phyloP scores from a whole-genome alignment of 768 basidiomycete genomes.

The Boletus eberwhitei region DNA sequence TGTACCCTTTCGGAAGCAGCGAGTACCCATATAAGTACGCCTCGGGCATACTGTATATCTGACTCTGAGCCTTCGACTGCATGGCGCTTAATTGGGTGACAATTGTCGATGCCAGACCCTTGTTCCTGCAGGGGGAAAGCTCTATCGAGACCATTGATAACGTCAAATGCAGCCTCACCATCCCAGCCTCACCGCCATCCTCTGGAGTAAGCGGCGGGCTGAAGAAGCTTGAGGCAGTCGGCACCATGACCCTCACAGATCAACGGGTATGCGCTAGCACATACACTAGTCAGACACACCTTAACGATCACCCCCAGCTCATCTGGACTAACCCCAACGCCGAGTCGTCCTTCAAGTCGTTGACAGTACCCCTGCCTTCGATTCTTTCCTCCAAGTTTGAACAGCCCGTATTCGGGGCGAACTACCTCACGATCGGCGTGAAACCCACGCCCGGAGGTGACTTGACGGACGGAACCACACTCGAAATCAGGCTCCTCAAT shows the following conservation, averaged over 20 bases:
- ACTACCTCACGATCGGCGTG: constrained; percentile 64
- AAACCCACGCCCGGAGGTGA: constrained; percentile 68
- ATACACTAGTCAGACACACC: not conserved
- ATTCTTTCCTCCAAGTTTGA: constrained; percentile 70
- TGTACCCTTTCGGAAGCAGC: not conserved
- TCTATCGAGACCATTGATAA: constrained; percentile 56
- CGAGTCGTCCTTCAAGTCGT: constrained; percentile 37
- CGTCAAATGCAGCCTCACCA: constrained; percentile 53
- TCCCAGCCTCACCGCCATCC: constrained; percentile 50
- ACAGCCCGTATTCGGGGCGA: constrained; percentile 69
- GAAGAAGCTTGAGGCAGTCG: constrained; percentile 57
- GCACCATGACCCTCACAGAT: constrained; percentile 65
- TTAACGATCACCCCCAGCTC: constrained; percentile 42
- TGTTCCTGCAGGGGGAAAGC: constrained; percentile 63
- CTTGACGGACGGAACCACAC: constrained; percentile 57
- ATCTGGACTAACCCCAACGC: constrained; percentile 50
- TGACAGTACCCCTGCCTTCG: constrained; percentile 56
- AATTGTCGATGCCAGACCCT: constrained; percentile 52
- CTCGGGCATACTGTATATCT: not conserved
- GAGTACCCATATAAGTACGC: not conserved
- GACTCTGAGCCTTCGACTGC: constrained; percentile 1
- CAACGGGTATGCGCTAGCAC: constrained; percentile 52
- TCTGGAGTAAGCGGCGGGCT: constrained; percentile 53
- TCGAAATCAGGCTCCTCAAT: constrained; percentile 67
- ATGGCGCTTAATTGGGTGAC: constrained; percentile 85